Base-by-base conservation (phyloP, 345 rosid genomes). In the Punica granatum region DNA sequence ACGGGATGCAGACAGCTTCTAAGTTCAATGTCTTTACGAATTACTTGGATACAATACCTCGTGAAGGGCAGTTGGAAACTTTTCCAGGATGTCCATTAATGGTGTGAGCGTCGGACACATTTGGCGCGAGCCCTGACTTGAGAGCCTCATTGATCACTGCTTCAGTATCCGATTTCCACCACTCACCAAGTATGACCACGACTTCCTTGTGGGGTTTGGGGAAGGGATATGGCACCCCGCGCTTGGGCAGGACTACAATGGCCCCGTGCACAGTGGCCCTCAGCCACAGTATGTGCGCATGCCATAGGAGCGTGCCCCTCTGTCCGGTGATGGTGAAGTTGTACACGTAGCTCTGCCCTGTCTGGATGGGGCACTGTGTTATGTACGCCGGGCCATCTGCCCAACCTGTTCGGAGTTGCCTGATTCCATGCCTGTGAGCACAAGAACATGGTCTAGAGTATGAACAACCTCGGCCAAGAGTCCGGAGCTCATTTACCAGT, bases 161-260 rank as follows among this genome's bases (percentile, higher is more conserved):
- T 78, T 94, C 99, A 0, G 97, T 92, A 71, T 91, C 95, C 0
- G 96, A 94, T 77, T 94, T 91, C 99, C 99, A 94, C 99, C 98
- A 92, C 69, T 92, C 98, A 42, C 79, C 90, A 60, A 90, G 69
- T 28, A 90, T 34, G 42, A 93, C 76, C 32, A 90, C 83, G 13
- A 74, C 83, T 78, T 89, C 98, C 69, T 83, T 82, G 73, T 85
- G 70, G 33, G 98, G 97, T 53, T 84, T 82, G 0, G 96, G 98
- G 64, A 93, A 93, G 9, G 98, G 98, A 68, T 90, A 93, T 0
- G 98, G 97, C 65, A 87, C 94, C 0, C 90, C 94, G 0, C 76
- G 90, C 63, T 90, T 90, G 32, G 97, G 98, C 73, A 90, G 74
- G 70, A 93, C 77, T 5, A 90, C 97, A 16, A 90, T 56, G 31